Conservation (phyloP, 495 filamentous ascomycete genomes). For the Aspergillus saccharolyticus region DNA sequence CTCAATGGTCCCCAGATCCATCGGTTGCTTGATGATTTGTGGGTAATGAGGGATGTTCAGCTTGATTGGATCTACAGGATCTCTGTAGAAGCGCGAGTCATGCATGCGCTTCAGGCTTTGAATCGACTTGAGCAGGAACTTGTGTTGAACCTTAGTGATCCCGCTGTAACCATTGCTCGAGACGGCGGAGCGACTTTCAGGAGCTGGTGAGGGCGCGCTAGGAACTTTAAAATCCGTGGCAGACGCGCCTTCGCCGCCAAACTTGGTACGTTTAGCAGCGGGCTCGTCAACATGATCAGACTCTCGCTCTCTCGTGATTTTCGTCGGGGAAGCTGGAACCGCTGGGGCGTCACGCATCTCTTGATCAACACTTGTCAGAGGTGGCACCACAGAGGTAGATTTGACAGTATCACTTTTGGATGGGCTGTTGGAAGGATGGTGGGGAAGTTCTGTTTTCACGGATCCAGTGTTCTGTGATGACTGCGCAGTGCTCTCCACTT, state of each 20-base stretch:
- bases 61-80: slow-evolving; percentile 65
- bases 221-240: slow-evolving; percentile 35
- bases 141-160: slow-evolving; percentile 55
- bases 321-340: slow-evolving; percentile 43
- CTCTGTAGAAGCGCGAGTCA: slow-evolving; percentile 63
- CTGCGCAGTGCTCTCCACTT: slow-evolving; percentile 8
- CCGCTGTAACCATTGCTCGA: slow-evolving; percentile 19
- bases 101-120: slow-evolving; percentile 77
- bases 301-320: slow-evolving; percentile 66
- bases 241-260: slow-evolving; percentile 37
- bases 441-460: slow-evolving; percentile 33
- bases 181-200: slow-evolving; percentile 15
- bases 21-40: slow-evolving; percentile 65
- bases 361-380: slow-evolving; percentile 28
- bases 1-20: slow-evolving; percentile 82
- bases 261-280: slow-evolving; percentile 71
- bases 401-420: slow-evolving; percentile 6
- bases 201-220: slow-evolving; percentile 27
- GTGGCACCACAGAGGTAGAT: slow-evolving; percentile 12
- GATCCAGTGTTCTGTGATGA: slow-evolving; percentile 8
- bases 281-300: slow-evolving; percentile 65
- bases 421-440: slow-evolving; percentile 23
- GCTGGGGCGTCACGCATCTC: slow-evolving; percentile 39
- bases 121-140: slow-evolving; percentile 48
- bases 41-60: slow-evolving; percentile 69